Evolutionary conservation across 2,329 filamentous ascomycete genomes (phyloP).

Genomic region (Neonectria sp.): DNA sequence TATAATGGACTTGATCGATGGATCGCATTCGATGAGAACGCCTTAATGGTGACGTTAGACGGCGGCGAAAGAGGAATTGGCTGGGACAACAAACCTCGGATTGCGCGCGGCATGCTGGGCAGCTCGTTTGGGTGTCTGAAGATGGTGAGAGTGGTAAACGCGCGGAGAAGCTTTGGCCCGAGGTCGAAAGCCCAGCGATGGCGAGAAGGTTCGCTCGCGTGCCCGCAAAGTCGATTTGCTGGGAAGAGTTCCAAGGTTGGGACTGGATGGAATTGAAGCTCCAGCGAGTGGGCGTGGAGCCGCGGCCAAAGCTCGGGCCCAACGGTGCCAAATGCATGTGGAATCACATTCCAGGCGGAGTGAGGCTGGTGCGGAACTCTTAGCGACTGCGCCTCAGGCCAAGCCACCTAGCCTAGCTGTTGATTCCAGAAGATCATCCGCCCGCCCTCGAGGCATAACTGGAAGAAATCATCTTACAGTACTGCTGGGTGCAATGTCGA

Average conservation of each 20-base stretch:
- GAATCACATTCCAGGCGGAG: conserved; percentile 19
- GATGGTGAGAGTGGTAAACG: neutral
- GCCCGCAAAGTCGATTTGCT: conserved; percentile 15
- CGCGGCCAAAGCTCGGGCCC: conserved; percentile 24
- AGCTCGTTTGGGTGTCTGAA: neutral
- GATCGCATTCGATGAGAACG: conserved; percentile 85
- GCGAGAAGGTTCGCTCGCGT: conserved; percentile 15
- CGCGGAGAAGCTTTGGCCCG: conserved; percentile 6
- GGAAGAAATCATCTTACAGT: no score
- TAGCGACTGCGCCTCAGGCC: conserved; percentile 25
- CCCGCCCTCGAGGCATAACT: neutral
- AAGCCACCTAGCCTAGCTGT: conserved; percentile 1
- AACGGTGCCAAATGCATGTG: conserved; percentile 11
- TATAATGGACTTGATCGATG: conserved; percentile 90
- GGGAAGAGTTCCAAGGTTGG: conserved; percentile 8
- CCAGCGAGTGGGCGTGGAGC: neutral
- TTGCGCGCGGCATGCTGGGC: conserved; percentile 68
- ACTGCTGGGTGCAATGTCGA: neutral
- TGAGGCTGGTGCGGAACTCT: conserved; percentile 11
- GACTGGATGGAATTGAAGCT: conserved; percentile 9
- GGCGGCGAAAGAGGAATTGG: neutral
- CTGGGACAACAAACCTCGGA: conserved; percentile 61
- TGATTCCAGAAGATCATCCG: neutral
- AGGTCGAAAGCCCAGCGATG: conserved; percentile 3
- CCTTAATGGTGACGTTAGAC: conserved; percentile 59